A percentile compares a stretch with the other conserved stretches of the same genome.
phyloP scores from a whole-genome alignment of 257 asterid species.

The Salvia splendens region DNA sequence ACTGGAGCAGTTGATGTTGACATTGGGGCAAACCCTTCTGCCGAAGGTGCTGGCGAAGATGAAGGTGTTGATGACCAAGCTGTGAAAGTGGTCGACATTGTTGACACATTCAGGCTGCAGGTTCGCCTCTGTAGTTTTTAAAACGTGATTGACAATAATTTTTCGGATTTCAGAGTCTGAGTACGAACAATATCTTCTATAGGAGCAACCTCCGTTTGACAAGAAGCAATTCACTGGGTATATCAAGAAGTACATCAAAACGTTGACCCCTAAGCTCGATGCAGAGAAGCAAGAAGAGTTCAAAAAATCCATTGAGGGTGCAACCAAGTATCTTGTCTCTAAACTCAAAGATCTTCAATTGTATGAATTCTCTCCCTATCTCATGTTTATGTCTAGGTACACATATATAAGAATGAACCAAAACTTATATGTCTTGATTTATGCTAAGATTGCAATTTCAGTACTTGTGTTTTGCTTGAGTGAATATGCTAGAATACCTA shows the following conservation, averaged over 20 bases:
- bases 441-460: background rate
- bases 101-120: conserved; percentile 94
- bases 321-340: conserved; percentile 65
- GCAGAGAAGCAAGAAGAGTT: conserved; percentile 56
- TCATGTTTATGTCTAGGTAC: no score
- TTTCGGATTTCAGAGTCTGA: background rate
- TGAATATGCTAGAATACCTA: background rate
- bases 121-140: conserved; percentile 6
- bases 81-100: conserved; percentile 76
- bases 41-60: conserved; percentile 77
- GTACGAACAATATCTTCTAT: background rate
- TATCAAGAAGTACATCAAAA: conserved; percentile 73
- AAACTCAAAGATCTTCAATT: conserved; percentile 81
- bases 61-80: conserved; percentile 81
- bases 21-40: conserved; percentile 95
- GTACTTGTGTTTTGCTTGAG: no score
- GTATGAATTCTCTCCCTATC: conserved; percentile 43
- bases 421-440: background rate
- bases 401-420: background rate
- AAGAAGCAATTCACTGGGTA: conserved; percentile 66
- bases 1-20: conserved; percentile 68
- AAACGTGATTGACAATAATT: background rate
- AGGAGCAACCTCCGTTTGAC: conserved; percentile 75
- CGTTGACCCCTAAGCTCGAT: conserved; percentile 64
- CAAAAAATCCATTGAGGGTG: conserved; percentile 74